Evolutionary conservation across 768 basidiomycete species (phyloP).

Genomic region (Leccinum variicolor): DNA sequence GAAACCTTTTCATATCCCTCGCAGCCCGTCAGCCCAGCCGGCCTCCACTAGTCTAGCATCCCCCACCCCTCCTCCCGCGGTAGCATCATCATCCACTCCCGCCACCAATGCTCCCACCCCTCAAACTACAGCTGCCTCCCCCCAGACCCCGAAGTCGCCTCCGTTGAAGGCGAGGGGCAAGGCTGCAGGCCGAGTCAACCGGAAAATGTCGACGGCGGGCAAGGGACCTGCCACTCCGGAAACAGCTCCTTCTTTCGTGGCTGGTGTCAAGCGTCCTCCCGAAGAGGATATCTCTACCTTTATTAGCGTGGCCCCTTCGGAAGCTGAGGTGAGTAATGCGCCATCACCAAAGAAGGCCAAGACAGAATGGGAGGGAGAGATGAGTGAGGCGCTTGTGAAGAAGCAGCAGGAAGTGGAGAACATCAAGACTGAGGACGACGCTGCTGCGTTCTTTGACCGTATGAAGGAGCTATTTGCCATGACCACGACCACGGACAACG

Average conservation of each 20-base stretch:
- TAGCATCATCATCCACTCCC: conserved; percentile 48
- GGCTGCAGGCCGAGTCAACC: conserved; percentile 17
- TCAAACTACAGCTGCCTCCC: conserved; percentile 46
- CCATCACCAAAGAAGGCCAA: conserved; percentile 72
- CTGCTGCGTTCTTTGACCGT: conserved; percentile 56
- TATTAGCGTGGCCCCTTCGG: conserved; percentile 31
- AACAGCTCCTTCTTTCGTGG: conserved; percentile 25
- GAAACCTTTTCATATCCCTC: conserved; percentile 19
- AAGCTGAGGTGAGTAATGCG: conserved; percentile 37
- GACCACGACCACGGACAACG: conserved; percentile 38
- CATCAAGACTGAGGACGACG: conserved; percentile 67
- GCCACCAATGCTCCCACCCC: conserved; percentile 42
- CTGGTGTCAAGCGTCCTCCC: conserved; percentile 33
- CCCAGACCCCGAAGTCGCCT: conserved; percentile 69
- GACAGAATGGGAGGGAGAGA: conserved; percentile 66
- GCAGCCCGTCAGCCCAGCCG: conserved; percentile 23
- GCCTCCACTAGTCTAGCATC: conserved; percentile 14
- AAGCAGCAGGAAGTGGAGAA: conserved; percentile 37
- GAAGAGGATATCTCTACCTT: conserved; percentile 32
- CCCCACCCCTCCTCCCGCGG: conserved; percentile 46
- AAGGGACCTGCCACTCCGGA: conserved; percentile 35
- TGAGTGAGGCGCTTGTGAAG: conserved; percentile 47
- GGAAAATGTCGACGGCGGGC: conserved; percentile 32
- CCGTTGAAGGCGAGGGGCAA: conserved; percentile 52
- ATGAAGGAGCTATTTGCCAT: conserved; percentile 63